phyloP scores from a whole-genome alignment of 345 rosid species.

The Populus nigra region DNA sequence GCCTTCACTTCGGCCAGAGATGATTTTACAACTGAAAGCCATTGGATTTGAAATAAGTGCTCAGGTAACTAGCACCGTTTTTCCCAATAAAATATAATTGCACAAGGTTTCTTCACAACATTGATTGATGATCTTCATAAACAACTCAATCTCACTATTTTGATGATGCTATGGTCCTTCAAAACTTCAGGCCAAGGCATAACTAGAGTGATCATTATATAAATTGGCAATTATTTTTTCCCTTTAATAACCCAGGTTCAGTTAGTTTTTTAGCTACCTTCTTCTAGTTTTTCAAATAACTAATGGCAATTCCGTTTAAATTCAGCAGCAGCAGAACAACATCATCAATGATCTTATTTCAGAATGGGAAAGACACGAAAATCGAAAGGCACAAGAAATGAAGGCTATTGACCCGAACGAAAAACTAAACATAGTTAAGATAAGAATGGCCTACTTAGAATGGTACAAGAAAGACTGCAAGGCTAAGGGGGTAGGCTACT shows the following conservation, averaged over 20 bases:
- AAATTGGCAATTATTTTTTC: not conserved
- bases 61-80: conserved; percentile 25
- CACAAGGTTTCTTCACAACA: not conserved
- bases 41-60: conserved; percentile 19
- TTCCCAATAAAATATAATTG: not conserved
- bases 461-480: conserved; percentile 55
- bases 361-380: conserved; percentile 28
- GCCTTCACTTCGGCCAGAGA: conserved; percentile 22
- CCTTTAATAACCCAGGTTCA: not conserved
- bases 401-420: conserved; percentile 18
- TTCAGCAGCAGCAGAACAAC: conserved; percentile 14
- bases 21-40: conserved; percentile 32
- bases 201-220: not conserved
- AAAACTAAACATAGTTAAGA: conserved; percentile 42
- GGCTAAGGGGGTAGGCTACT: conserved; percentile 43
- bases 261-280: not conserved
- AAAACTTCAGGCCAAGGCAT: not conserved
- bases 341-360: conserved; percentile 11
- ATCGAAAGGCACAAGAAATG: conserved; percentile 10
- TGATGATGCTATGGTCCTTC: not conserved
- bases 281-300: not conserved
- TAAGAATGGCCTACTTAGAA: conserved; percentile 44
- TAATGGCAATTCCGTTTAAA: not conserved
- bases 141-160: not conserved
- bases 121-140: not conserved